These are phyloP conservation scores for Rhododendron griersonianum DNA, from an alignment of 148 eudicot species.

Conservation along the genomic window DNA sequence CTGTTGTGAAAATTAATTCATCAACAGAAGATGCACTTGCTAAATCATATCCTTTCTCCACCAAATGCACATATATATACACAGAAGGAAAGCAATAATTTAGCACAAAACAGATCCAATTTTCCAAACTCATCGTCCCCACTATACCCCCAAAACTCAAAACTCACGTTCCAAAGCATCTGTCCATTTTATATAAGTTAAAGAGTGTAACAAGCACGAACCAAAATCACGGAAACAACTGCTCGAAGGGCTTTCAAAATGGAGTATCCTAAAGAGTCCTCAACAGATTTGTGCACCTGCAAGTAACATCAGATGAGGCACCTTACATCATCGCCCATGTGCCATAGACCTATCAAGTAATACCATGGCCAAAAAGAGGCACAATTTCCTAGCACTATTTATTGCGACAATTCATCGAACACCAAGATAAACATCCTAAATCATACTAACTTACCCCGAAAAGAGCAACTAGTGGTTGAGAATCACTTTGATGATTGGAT, in stretches of 20 bases:
- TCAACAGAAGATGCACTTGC: not conserved
- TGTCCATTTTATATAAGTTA: not conserved
- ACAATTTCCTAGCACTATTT: not conserved
- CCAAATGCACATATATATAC: not conserved
- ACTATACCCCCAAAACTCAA: not conserved
- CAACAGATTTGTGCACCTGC: not conserved
- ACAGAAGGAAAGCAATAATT: not conserved
- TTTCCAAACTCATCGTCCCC: not conserved
- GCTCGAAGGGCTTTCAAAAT: not conserved
- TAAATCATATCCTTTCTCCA: not conserved
- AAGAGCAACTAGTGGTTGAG: too few species aligned
- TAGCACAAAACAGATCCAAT: not conserved
- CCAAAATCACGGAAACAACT: not conserved
- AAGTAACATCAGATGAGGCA: not conserved
- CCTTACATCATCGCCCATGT: not conserved
- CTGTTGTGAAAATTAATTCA: not conserved
- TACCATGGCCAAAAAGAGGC: not conserved
- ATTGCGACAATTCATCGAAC: not conserved
- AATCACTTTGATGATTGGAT: too few species aligned
- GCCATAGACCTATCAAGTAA: not conserved
- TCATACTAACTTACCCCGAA: too few species aligned
- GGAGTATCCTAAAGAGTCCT: not conserved
- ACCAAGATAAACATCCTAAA: not conserved
- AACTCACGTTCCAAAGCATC: not conserved
- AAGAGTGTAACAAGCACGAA: not conserved